These are phyloP conservation scores for Trichoderma asperellum DNA, from an alignment of 2,329 filamentous ascomycete genomes.

Conservation along the genomic window DNA sequence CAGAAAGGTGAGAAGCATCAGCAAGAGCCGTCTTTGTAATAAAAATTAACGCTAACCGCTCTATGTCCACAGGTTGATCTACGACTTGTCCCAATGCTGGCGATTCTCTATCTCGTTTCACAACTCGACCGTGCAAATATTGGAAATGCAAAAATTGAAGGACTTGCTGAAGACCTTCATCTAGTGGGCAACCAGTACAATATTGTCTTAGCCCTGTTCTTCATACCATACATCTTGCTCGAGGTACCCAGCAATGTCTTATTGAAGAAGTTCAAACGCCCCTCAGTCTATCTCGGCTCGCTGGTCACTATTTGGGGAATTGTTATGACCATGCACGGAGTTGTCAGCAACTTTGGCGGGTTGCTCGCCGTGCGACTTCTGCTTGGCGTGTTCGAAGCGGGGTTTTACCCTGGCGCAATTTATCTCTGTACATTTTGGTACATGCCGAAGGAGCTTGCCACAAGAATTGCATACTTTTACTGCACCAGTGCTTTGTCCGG, in stretches of 20 bases:
- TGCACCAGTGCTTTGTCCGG: slow-evolving; percentile 76
- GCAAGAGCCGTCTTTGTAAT: fast-evolving
- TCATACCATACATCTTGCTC: slow-evolving; percentile 32
- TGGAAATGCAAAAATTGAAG: slow-evolving; percentile 35
- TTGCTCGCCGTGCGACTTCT: slow-evolving; percentile 83
- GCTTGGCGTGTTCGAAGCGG: slow-evolving; percentile 64
- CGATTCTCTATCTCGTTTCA: slow-evolving; percentile 13
- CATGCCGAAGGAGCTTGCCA: slow-evolving; percentile 81
- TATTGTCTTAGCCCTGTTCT: slow-evolving; percentile 35
- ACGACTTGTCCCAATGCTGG: slow-evolving; percentile 10
- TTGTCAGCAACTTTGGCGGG: slow-evolving; percentile 76
- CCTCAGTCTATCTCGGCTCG: slow-evolving; percentile 4
- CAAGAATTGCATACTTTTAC: slow-evolving; percentile 95
- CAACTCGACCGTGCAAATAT: slow-evolving; percentile 19
- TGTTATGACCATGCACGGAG: slow-evolving; percentile 60
- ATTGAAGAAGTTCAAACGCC: slow-evolving; percentile 23
- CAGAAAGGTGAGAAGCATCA: not conserved
- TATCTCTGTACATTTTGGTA: slow-evolving; percentile 90
- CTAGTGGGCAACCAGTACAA: slow-evolving; percentile 33
- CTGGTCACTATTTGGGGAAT: slow-evolving; percentile 14
- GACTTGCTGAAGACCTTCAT: slow-evolving; percentile 32
- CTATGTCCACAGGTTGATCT: not conserved
- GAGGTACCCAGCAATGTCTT: slow-evolving; percentile 31
- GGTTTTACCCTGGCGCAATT: slow-evolving; percentile 66
- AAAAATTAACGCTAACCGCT: not conserved